phyloP scores from a whole-genome alignment of 441 rosid genomes.

The Theobroma grandiflorum region DNA sequence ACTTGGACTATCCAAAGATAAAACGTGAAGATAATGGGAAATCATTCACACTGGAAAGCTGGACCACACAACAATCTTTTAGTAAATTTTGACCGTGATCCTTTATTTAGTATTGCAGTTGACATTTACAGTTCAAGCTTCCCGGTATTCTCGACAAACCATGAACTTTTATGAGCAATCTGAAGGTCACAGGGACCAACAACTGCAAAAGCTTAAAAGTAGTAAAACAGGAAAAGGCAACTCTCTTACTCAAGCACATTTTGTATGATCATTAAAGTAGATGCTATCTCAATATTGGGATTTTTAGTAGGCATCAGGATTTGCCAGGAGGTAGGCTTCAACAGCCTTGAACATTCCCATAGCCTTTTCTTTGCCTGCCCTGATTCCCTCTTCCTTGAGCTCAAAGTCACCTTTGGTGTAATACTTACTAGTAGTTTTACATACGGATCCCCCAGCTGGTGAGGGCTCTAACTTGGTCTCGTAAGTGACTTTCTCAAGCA shows the following conservation, averaged over 20 bases:
- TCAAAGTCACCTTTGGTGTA: slow-evolving; percentile 26
- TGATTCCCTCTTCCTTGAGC: slow-evolving; percentile 38
- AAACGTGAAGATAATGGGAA: no score
- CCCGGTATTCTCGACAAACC: no score
- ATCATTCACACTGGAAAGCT: no score
- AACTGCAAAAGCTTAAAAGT: background rate
- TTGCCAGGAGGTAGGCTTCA: slow-evolving; percentile 39
- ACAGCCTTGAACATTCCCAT: slow-evolving; percentile 40
- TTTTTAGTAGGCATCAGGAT: slow-evolving; percentile 28
- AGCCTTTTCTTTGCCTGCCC: slow-evolving; percentile 37
- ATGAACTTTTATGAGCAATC: no score
- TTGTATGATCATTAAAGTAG: no score
- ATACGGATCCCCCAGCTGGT: slow-evolving; percentile 40
- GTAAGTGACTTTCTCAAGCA: slow-evolving; percentile 36
- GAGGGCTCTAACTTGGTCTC: slow-evolving; percentile 33
- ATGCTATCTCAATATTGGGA: no score
- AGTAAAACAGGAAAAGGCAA: background rate
- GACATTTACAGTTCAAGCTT: no score
- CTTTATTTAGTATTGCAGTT: no score
- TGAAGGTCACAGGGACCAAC: no score
- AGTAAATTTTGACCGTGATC: no score
- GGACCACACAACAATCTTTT: no score
- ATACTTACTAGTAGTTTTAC: slow-evolving; percentile 34
- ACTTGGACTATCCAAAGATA: no score
- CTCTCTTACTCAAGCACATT: background rate